Evolutionary conservation across 116 monocot species (phyloP), one percentile per base, ranked within the genome.

Genomic region (Trichopus zeylanicus): DNA sequence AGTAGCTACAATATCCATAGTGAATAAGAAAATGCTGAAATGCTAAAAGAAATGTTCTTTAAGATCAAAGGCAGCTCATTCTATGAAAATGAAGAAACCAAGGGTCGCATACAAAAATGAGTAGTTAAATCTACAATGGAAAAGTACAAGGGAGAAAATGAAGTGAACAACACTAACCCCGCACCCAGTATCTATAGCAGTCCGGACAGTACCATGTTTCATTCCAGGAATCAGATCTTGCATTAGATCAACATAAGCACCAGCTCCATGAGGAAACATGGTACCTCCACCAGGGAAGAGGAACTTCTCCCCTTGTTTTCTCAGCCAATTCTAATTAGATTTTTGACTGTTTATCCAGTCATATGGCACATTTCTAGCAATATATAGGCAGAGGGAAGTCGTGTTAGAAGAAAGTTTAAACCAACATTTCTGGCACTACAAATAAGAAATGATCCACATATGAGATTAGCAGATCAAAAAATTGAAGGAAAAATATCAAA

Each of bases 291-390:
- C 87, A 30, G 98, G 98, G 62, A 98, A 98, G 19, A 77, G 29
- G 56, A 98, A 98, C 55, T 85, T 91, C 20, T 98, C 88, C 1
- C 91, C 98, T 77, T 88, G 75, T 70, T 91, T 98, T 58, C 61
- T 78, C 58, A 98, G 73, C 91, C 91, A 98, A 46, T 91, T 79
- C 71, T 98, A 91, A 70, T 98, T 91, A 26, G 91, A 87, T 62
- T 98, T 98, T 67, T 91, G 55, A 29, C 68, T 91, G 69, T 98
- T 91, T 65, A 98, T 98, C 91, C 91, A 98, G 48, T 98, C 78
- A 68, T 98, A 91, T 2, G 98, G 91, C 18, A 98, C 91, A 67
- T 98, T 98, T 72, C 89, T 94, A 62, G 46, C 54, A 4, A 56
- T 4, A 56, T 26, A 68, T 15, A 60, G 64, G 65, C 1, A 47